These are phyloP conservation scores for Colletotrichum sublineola DNA, from an alignment of 2,329 filamentous ascomycete genomes.

Conservation along the genomic window DNA sequence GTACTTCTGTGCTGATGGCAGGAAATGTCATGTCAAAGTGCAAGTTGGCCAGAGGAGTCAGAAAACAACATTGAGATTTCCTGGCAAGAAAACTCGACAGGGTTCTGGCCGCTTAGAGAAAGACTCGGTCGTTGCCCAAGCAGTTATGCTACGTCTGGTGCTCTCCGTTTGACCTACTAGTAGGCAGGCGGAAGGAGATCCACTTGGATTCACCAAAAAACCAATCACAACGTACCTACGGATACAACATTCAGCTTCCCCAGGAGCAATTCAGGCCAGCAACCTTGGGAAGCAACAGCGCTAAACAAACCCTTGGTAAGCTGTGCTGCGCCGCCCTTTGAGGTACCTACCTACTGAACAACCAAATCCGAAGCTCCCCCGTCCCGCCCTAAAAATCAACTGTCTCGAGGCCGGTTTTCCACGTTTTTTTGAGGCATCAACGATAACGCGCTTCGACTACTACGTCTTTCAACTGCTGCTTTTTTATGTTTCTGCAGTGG, in stretches of 20 bases:
- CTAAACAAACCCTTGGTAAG: neutral
- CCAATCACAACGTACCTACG: slow-evolving; percentile 3
- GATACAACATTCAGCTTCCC: neutral
- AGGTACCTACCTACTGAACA: neutral
- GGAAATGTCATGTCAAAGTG: slow-evolving; percentile 7
- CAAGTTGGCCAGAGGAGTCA: slow-evolving; percentile 17
- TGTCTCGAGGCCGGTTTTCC: slow-evolving; percentile 22
- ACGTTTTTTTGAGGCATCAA: slow-evolving; percentile 12
- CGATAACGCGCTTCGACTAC: slow-evolving; percentile 35
- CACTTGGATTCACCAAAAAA: neutral
- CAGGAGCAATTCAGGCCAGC: neutral
- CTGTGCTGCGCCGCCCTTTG: neutral
- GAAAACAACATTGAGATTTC: neutral
- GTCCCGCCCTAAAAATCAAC: slow-evolving; percentile 25
- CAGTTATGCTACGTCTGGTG: neutral
- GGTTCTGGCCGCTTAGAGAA: neutral
- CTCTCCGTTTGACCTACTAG: neutral
- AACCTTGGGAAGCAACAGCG: neutral
- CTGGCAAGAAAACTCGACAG: neutral
- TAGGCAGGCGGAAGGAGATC: neutral
- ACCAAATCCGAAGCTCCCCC: neutral
- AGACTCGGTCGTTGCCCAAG: slow-evolving; percentile 2
- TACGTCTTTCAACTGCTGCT: slow-evolving; percentile 21
- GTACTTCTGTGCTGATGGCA: neutral
- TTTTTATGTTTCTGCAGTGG: neutral